Evolutionary conservation across 2,329 filamentous ascomycete genomes (phyloP).

Genomic region (Lasiodiplodia citricola): DNA sequence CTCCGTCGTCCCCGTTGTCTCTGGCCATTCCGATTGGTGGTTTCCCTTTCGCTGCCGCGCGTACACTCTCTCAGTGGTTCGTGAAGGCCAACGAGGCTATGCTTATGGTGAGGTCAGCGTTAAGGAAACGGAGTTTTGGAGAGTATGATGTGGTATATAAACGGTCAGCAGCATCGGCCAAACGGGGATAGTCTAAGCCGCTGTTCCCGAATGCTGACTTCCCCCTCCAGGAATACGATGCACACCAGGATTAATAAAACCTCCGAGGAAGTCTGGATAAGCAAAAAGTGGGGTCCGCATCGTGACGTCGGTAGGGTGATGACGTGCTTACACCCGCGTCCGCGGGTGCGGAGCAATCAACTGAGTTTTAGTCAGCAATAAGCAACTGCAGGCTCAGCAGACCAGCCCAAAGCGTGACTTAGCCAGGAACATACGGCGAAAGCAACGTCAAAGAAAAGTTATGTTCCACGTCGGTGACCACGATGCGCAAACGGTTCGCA

Average conservation of each 20-base stretch:
- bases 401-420: background rate
- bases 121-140: background rate
- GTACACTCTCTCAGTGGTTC: background rate
- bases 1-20: background rate
- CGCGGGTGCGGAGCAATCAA: background rate
- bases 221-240: background rate
- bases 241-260: background rate
- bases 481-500: conserved; percentile 12
- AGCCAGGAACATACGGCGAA: conserved; percentile 12
- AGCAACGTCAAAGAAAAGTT: conserved; percentile 13
- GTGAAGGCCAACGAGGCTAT: background rate
- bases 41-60: background rate
- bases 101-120: background rate
- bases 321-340: background rate
- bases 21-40: background rate
- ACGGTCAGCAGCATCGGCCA: background rate
- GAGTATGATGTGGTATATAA: background rate
- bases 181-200: background rate
- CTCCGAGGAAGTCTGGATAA: background rate
- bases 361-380: background rate
- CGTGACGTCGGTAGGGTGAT: background rate
- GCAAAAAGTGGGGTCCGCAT: background rate
- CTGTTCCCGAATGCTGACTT: background rate
- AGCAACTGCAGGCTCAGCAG: background rate
- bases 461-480: conserved; percentile 15